Evolutionary conservation across 1,284 basidiomycete species (phyloP).

Genomic region (Inonotus hispidus): DNA sequence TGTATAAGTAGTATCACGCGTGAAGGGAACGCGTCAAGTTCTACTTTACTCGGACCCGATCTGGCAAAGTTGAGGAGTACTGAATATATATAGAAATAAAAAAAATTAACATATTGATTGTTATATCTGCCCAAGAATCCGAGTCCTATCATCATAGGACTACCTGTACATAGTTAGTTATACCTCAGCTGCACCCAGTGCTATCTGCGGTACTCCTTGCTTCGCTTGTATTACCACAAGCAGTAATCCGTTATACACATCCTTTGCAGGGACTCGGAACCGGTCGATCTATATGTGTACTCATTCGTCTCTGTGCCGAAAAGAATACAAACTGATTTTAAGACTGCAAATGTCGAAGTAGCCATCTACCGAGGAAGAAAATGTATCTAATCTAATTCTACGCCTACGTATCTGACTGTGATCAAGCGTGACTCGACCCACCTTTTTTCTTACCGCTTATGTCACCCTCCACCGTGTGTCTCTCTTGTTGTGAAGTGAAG

Average conservation of each 20-base stretch:
- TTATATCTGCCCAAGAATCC: neutral
- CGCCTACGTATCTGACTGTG: neutral
- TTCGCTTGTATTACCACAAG: no score
- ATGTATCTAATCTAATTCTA: neutral
- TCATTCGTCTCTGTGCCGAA: no score
- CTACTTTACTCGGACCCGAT: neutral
- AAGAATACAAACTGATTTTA: no score
- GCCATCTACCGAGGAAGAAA: neutral
- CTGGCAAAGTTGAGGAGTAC: neutral
- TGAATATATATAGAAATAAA: neutral
- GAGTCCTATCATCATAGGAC: neutral
- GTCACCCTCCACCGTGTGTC: neutral
- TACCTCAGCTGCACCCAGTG: no score
- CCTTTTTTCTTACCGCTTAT: neutral
- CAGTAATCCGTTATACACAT: no score
- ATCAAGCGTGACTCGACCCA: neutral
- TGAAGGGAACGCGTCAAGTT: constrained; percentile 1
- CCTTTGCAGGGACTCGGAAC: no score
- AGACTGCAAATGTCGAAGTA: no score
- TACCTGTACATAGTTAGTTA: no score
- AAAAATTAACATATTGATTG: neutral
- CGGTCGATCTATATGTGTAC: no score
- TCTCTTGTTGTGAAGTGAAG: neutral
- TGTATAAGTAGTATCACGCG: neutral
- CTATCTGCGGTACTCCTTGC: no score